Percentiles rank a stretch among this genome's conserved stretches.
phyloP scores from a whole-genome alignment of 75 land plant species.

The Pseudotsuga menziesii region DNA sequence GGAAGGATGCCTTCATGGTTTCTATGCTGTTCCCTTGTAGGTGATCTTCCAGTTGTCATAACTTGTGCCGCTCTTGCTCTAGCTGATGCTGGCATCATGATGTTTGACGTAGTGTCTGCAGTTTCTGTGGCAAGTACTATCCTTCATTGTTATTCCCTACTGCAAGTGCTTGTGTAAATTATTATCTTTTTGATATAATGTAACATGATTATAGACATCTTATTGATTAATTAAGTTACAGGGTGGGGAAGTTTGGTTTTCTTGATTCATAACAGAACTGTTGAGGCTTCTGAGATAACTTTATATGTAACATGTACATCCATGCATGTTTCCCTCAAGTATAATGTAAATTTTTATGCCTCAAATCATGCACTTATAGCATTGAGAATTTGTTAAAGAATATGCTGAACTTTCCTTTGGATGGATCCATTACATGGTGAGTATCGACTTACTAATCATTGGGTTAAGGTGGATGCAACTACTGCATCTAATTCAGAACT shows the following conservation, averaged over 20 bases:
- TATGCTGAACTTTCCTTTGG: too few relatives aligned
- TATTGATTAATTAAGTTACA: neutral
- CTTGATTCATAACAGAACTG: neutral
- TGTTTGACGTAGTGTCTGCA: slow-evolving; percentile 92
- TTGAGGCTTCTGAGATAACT: neutral
- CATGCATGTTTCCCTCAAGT: too few relatives aligned
- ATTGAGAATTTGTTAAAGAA: too few relatives aligned
- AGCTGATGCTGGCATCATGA: slow-evolving; percentile 95
- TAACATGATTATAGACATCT: neutral
- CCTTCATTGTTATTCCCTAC: neutral
- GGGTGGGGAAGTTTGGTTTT: neutral
- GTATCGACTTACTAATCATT: too few relatives aligned
- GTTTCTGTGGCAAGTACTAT: slow-evolving; percentile 74
- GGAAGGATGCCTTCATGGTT: neutral
- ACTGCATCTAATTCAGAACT: too few relatives aligned
- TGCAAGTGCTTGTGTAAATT: neutral
- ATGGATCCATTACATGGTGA: too few relatives aligned
- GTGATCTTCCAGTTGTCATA: slow-evolving; percentile 86
- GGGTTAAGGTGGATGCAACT: too few relatives aligned
- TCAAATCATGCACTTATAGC: too few relatives aligned
- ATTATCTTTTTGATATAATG: neutral
- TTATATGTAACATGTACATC: neutral
- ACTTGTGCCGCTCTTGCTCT: slow-evolving; percentile 93
- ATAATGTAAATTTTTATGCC: too few relatives aligned
- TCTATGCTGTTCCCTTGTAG: slow-evolving; percentile 24